These are phyloP conservation scores for Fusarium sp. DNA, from an alignment of 2,329 filamentous ascomycete genomes.

Conservation along the genomic window DNA sequence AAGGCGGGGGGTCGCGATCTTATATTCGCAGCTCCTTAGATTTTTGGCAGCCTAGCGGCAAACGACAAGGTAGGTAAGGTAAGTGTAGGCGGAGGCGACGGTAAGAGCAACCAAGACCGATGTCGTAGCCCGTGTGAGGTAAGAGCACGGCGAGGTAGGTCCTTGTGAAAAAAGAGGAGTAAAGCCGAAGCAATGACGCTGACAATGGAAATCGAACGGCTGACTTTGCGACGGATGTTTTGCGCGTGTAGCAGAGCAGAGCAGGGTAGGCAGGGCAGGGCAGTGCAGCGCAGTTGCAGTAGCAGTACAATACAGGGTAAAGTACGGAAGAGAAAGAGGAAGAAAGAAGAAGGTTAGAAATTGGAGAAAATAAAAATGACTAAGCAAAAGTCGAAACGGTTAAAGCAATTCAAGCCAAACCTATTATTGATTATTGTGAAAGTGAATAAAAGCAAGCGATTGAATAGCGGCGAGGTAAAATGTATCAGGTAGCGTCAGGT, in stretches of 20 bases:
- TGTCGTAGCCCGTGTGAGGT: constrained; percentile 35
- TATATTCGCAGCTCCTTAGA: constrained; percentile 31
- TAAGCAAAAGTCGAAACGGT: constrained; percentile 30
- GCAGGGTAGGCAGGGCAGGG: neutral
- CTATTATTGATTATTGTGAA: constrained; percentile 39
- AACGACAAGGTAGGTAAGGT: constrained; percentile 5
- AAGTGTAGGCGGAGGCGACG: constrained; percentile 36
- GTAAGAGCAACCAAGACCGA: constrained; percentile 30
- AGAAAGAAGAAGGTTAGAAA: constrained; percentile 6
- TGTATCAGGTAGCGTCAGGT: constrained; percentile 4
- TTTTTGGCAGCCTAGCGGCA: constrained; percentile 40
- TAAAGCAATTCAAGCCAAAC: constrained; percentile 25
- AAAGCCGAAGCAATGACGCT: constrained; percentile 36
- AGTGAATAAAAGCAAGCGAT: constrained; percentile 12
- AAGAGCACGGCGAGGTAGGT: constrained; percentile 18
- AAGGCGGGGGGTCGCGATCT: constrained; percentile 37
- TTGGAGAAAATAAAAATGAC: constrained; percentile 22
- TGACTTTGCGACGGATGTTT: constrained; percentile 14
- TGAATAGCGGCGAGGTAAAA: constrained; percentile 2
- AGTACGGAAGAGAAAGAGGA: constrained; percentile 15
- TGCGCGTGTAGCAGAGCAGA: constrained; percentile 5
- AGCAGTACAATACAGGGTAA: constrained; percentile 18
- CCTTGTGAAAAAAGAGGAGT: constrained; percentile 25
- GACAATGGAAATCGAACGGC: constrained; percentile 26
- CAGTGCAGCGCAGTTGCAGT: constrained; percentile 1